A percentile compares a stretch with the other conserved stretches of the same genome.
These are phyloP conservation scores for Cryptococcus depauperatus DNA, from an alignment of 1,284 basidiomycete species.

Conservation along the genomic window DNA sequence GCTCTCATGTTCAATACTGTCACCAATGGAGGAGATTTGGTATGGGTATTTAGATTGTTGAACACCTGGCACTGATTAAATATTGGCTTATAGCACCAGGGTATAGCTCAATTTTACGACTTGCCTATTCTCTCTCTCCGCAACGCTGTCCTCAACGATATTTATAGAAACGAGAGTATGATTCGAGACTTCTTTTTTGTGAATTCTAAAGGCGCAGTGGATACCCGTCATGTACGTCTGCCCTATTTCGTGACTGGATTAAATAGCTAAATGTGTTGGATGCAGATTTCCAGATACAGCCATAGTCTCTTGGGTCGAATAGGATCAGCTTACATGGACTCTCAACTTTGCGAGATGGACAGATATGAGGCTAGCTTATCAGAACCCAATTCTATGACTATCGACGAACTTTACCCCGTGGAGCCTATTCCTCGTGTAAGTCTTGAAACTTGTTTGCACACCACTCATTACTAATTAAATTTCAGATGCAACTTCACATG, in stretches of 20 bases:
- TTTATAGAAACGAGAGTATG: neutral
- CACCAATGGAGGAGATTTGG: constrained; percentile 29
- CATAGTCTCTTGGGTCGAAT: constrained; percentile 30
- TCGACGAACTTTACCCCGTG: constrained; percentile 22
- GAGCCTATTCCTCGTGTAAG: constrained; percentile 25
- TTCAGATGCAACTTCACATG: constrained; percentile 21
- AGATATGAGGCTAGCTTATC: constrained; percentile 15
- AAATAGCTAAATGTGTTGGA: neutral
- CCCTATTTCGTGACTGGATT: neutral
- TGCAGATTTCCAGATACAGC: constrained; percentile 17
- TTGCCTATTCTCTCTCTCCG: constrained; percentile 32
- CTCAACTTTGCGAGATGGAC: constrained; percentile 38
- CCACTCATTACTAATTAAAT: neutral
- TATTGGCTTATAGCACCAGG: constrained; percentile 18
- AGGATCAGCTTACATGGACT: constrained; percentile 33
- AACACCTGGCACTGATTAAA: neutral
- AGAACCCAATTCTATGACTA: constrained; percentile 1
- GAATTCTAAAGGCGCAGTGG: neutral
- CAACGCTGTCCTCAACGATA: constrained; percentile 19
- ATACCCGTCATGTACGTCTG: neutral
- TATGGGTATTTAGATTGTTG: constrained; percentile 9
- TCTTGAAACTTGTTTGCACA: neutral
- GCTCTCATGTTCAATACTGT: constrained; percentile 30
- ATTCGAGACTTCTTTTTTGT: neutral
- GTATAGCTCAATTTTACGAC: constrained; percentile 37